A percentile compares a stretch with the other conserved stretches of the same genome.
phyloP scores from a whole-genome alignment of 1,284 basidiomycete genomes.

The Puccinia novopanici region DNA sequence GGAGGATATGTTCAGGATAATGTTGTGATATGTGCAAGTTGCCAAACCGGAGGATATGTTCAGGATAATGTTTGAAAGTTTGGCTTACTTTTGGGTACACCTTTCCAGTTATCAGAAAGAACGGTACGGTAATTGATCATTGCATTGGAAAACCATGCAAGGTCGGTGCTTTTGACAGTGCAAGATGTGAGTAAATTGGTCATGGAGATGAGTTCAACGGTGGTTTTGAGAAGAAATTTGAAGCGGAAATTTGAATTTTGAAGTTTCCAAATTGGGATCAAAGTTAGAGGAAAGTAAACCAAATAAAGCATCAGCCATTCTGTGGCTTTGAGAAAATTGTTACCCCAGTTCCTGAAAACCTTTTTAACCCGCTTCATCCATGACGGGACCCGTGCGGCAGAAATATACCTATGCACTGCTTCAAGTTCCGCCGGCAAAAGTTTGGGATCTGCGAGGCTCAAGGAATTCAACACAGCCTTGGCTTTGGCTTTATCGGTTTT shows the following conservation, averaged over 20 bases:
- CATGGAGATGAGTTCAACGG: too few species aligned
- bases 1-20: too few species aligned
- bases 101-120: too few species aligned
- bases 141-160: too few species aligned
- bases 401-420: slow-evolving; percentile 8
- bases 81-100: neutral
- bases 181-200: too few species aligned
- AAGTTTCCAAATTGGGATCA: slow-evolving; percentile 1
- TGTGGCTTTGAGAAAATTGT: neutral
- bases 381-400: neutral
- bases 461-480: too few species aligned
- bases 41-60: neutral
- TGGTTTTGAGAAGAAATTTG: too few species aligned
- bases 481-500: too few species aligned
- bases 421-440: slow-evolving; percentile 9
- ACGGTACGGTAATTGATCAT: too few species aligned
- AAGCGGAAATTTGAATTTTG: too few species aligned
- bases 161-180: too few species aligned
- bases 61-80: slow-evolving; percentile 4
- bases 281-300: slow-evolving; percentile 1
- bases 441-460: neutral
- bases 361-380: slow-evolving; percentile 1
- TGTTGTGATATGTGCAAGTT: too few species aligned
- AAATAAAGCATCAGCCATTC: slow-evolving; percentile 30
- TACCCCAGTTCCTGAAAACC: neutral